phyloP scores from a whole-genome alignment of 2,329 filamentous ascomycete species.

The Stagonosporopsis rhizophila region DNA sequence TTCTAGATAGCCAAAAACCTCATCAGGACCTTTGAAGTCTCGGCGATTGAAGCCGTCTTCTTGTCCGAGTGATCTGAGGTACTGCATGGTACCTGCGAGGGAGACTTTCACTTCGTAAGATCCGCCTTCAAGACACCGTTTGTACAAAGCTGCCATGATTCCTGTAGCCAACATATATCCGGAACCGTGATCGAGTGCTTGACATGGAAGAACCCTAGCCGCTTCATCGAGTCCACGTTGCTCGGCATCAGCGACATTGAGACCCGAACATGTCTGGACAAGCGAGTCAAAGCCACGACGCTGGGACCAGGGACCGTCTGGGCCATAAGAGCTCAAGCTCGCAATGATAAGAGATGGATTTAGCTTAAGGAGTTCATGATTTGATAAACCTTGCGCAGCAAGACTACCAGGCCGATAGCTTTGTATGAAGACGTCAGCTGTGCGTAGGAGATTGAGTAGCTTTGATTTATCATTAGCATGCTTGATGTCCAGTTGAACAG shows the following conservation, averaged over 20 bases:
- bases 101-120: slow-evolving; percentile 63
- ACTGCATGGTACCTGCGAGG: slow-evolving; percentile 63
- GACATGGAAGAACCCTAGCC: slow-evolving; percentile 58
- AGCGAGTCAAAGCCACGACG: slow-evolving; percentile 64
- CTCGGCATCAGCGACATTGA: slow-evolving; percentile 64
- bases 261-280: slow-evolving; percentile 63
- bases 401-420: slow-evolving; percentile 61
- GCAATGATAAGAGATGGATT: slow-evolving; percentile 59
- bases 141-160: slow-evolving; percentile 60
- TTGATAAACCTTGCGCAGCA: slow-evolving; percentile 52
- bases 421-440: slow-evolving; percentile 63
- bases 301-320: slow-evolving; percentile 55
- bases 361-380: slow-evolving; percentile 46
- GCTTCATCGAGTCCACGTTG: slow-evolving; percentile 51
- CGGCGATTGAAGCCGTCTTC: slow-evolving; percentile 53
- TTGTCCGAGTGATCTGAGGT: slow-evolving; percentile 63
- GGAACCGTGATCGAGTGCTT: slow-evolving; percentile 63
- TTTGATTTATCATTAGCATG: slow-evolving; percentile 50
- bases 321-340: slow-evolving; percentile 62
- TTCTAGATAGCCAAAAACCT: slow-evolving; percentile 53
- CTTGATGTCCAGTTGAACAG: slow-evolving; percentile 57
- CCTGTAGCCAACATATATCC: slow-evolving; percentile 65
- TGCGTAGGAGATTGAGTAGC: slow-evolving; percentile 53
- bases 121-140: slow-evolving; percentile 54
- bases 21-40: slow-evolving; percentile 42